phyloP scores from a whole-genome alignment of 2,329 filamentous ascomycete genomes.

The Pyrenophora tritici-repentis region DNA sequence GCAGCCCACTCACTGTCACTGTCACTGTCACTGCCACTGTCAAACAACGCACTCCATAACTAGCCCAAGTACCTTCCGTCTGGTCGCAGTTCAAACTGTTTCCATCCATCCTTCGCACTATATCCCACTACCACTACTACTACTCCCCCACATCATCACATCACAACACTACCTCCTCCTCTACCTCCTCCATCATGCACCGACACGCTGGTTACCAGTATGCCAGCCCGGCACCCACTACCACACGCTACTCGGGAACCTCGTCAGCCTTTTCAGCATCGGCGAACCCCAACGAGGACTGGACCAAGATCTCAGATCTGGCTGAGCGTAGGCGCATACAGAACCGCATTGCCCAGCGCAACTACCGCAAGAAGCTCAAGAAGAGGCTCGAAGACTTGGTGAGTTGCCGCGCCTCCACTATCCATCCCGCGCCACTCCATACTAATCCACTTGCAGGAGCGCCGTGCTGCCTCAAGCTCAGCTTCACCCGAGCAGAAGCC shows the following conservation, averaged over 20 bases:
- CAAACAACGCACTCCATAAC: conserved; percentile 25
- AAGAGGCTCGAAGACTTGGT: conserved; percentile 78
- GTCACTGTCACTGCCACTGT: too few relatives aligned
- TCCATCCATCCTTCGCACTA: not conserved
- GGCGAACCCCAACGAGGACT: conserved; percentile 95
- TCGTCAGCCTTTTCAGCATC: conserved; percentile 95
- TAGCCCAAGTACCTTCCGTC: conserved; percentile 9
- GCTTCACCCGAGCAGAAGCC: conserved; percentile 64
- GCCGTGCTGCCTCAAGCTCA: conserved; percentile 69
- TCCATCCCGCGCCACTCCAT: conserved; percentile 17
- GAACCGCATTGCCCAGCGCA: conserved; percentile 95
- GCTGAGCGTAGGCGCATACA: conserved; percentile 93
- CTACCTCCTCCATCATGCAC: conserved; percentile 47
- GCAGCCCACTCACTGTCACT: conserved; percentile 21
- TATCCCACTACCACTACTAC: conserved; percentile 9
- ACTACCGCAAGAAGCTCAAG: conserved; percentile 97
- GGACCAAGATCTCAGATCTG: conserved; percentile 98
- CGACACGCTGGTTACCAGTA: conserved; percentile 53
- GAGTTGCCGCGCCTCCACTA: conserved; percentile 16
- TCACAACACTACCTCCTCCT: conserved; percentile 11
- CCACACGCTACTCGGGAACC: conserved; percentile 72
- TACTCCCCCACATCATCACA: conserved; percentile 11
- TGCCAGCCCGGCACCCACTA: conserved; percentile 45
- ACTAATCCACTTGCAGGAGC: conserved; percentile 56
- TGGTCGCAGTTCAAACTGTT: not conserved